These are phyloP conservation scores for Aspergillus sp. DNA, from an alignment of 2,329 filamentous ascomycete species.

Conservation along the genomic window DNA sequence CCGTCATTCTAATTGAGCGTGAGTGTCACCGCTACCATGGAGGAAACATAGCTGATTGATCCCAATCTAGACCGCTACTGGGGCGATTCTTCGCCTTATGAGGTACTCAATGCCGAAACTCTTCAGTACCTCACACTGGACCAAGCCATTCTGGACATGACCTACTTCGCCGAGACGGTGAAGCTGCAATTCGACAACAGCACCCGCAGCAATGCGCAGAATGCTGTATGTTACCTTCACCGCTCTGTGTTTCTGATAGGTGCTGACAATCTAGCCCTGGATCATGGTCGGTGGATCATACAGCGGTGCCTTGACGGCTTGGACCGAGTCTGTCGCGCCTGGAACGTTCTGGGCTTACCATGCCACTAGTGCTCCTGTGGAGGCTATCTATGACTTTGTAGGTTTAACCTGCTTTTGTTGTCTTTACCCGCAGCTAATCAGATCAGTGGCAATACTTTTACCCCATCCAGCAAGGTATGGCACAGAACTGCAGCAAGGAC, in stretches of 20 bases:
- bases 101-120: constrained; percentile 54
- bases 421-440: neutral
- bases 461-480: constrained; percentile 60
- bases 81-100: constrained; percentile 58
- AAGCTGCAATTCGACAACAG: constrained; percentile 53
- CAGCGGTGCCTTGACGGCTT: constrained; percentile 58
- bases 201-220: constrained; percentile 2
- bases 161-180: constrained; percentile 56
- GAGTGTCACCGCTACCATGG: constrained; percentile 13
- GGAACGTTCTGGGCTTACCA: constrained; percentile 65
- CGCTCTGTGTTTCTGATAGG: neutral
- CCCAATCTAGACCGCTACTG: constrained; percentile 56
- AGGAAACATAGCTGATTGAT: neutral
- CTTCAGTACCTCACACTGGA: constrained; percentile 58
- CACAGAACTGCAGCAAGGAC: constrained; percentile 60
- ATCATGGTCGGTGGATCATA: constrained; percentile 60
- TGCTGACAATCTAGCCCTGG: constrained; percentile 50
- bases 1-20: constrained; percentile 59
- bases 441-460: constrained; percentile 58
- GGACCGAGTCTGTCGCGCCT: constrained; percentile 55
- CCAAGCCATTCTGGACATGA: constrained; percentile 57
- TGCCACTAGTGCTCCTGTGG: constrained; percentile 57
- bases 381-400: constrained; percentile 57
- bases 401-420: neutral
- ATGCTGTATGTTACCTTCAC: constrained; percentile 26